These are phyloP conservation scores for Wickerhamomyces hampshirensis DNA, from an alignment of 805 yeast species.

Conservation along the genomic window DNA sequence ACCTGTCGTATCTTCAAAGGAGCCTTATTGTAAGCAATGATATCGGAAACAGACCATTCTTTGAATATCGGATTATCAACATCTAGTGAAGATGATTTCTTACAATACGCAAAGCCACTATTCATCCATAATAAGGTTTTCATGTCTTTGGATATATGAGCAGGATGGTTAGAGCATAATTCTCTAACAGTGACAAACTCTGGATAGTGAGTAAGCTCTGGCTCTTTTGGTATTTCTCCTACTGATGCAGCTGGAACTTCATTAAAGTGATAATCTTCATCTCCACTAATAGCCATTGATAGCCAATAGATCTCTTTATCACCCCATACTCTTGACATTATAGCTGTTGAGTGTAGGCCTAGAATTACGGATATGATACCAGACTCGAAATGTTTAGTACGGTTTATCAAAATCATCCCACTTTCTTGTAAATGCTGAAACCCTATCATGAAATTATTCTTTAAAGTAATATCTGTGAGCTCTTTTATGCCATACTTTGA, in stretches of 20 bases:
- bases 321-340: slow-evolving; percentile 27
- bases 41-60: not conserved
- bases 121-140: slow-evolving; percentile 46
- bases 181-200: slow-evolving; percentile 13
- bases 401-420: slow-evolving; percentile 22
- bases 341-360: slow-evolving; percentile 12
- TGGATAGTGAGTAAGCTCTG: slow-evolving; percentile 4
- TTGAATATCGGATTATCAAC: slow-evolving; percentile 21
- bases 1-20: slow-evolving; percentile 39
- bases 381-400: slow-evolving; percentile 23
- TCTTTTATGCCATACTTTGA: slow-evolving; percentile 1
- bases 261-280: slow-evolving; percentile 13
- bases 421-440: slow-evolving; percentile 27
- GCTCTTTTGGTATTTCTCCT: slow-evolving; percentile 14
- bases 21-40: slow-evolving; percentile 25
- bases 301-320: slow-evolving; percentile 36
- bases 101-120: slow-evolving; percentile 50
- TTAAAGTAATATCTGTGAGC: slow-evolving; percentile 4
- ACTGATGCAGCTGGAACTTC: slow-evolving; percentile 12
- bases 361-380: slow-evolving; percentile 19
- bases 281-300: slow-evolving; percentile 22
- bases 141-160: slow-evolving; percentile 39
- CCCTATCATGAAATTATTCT: slow-evolving; percentile 8
- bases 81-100: slow-evolving; percentile 4
- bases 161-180: slow-evolving; percentile 56